phyloP scores from a whole-genome alignment of 2,329 filamentous ascomycete species.

The Raffaelea albimanens region DNA sequence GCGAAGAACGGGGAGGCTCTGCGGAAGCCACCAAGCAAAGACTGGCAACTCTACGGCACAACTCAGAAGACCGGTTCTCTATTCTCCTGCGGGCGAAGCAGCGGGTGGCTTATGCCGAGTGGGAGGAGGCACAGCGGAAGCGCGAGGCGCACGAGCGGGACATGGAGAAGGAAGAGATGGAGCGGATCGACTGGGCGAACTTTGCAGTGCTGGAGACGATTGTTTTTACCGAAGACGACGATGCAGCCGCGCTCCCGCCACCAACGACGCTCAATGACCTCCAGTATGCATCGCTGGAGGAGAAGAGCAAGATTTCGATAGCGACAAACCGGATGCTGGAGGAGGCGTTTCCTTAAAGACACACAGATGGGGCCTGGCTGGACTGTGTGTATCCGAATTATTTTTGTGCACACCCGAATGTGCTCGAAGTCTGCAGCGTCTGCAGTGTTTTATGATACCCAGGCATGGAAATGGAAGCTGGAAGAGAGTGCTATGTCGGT shows the following conservation, averaged over 20 bases:
- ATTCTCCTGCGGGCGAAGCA: constrained; percentile 73
- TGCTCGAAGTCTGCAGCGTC: too few species aligned
- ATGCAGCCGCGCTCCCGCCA: constrained; percentile 74
- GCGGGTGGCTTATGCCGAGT: constrained; percentile 79
- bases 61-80: constrained; percentile 69
- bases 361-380: too few species aligned
- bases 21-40: constrained; percentile 64
- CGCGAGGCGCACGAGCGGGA: constrained; percentile 81
- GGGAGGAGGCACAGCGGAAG: constrained; percentile 77
- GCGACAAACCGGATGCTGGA: constrained; percentile 77
- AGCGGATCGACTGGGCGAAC: constrained; percentile 95
- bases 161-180: constrained; percentile 65
- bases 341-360: constrained; percentile 75
- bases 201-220: constrained; percentile 95
- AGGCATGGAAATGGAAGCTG: too few species aligned
- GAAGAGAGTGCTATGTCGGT: too few species aligned
- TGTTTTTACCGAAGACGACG: constrained; percentile 80
- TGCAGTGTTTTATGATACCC: too few species aligned
- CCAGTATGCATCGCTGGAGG: constrained; percentile 88
- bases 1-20: constrained; percentile 54
- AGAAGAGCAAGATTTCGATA: constrained; percentile 86
- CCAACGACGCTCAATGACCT: constrained; percentile 85
- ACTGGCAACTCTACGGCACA: constrained; percentile 62
- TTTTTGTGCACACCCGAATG: too few species aligned
- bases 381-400: too few species aligned